Conservation (phyloP, 2,329 filamentous ascomycete genomes). For the Gaeumannomyces tritici region DNA sequence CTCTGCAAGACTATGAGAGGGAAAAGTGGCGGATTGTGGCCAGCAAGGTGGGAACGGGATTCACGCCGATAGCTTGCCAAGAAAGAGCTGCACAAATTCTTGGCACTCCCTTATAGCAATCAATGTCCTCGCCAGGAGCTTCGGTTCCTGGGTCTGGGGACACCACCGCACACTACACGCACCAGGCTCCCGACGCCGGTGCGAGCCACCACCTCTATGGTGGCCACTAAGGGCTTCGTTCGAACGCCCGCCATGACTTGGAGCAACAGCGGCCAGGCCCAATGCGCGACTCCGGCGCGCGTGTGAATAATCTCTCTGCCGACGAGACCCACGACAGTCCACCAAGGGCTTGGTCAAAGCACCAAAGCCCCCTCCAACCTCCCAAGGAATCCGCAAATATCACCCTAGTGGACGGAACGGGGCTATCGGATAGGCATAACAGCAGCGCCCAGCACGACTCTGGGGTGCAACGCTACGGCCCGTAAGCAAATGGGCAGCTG, state of each 20-base stretch:
- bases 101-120: slow-evolving; percentile 44
- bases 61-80: slow-evolving; percentile 78
- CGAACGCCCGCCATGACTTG: not conserved
- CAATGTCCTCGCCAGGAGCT: slow-evolving; percentile 39
- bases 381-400: not conserved
- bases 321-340: not conserved
- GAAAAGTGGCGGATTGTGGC: slow-evolving; percentile 91
- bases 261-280: not conserved
- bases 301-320: not conserved
- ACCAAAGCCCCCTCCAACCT: not conserved
- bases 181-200: slow-evolving; percentile 15
- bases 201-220: not conserved
- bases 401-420: not conserved
- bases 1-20: slow-evolving; percentile 77
- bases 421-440: not conserved
- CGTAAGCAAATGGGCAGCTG: not conserved
- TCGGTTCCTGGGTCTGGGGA: slow-evolving; percentile 35
- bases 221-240: not conserved
- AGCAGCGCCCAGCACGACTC: not conserved
- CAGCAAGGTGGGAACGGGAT: slow-evolving; percentile 82
- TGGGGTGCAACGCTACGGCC: not conserved
- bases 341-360: not conserved
- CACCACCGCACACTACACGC: slow-evolving; percentile 29
- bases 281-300: not conserved
- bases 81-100: slow-evolving; percentile 63